Evolutionary conservation across 176 grass and related monocot genomes (phyloP), one percentile per base, ranked within the genome.

Genomic region (Zoysia pacifica): DNA sequence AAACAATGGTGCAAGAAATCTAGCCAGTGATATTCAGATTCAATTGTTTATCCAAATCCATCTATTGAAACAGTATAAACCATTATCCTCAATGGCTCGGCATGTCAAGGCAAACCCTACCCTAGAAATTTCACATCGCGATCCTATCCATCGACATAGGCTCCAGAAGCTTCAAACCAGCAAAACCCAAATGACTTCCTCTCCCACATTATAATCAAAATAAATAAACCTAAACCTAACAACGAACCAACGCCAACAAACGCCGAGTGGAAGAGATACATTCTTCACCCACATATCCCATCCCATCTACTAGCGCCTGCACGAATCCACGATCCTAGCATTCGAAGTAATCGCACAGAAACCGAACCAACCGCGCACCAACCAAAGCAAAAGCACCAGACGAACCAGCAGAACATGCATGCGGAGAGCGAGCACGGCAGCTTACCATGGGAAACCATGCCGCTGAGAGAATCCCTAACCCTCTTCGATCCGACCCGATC

Each of bases 301-400:
- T 43, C 48, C 35, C 11, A 43, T 48, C 66, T 9, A 43, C 18
- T 54, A 5, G 18, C 15, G 58, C 59, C 51, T 42, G 58, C 79
- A n/a, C n/a, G 58, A 70, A 56, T 87, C 79, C 79, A n/a, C n/a
- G 58, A 70, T 65, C 82, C 79, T 77, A 82, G 7, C 47, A 60
- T 60, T 60, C 56, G n/a, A 60, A 60, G n/a, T 60, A 72, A 20
- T 20, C 2, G 48, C 48, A 19, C 28, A 77, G 37, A 48, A 77
- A 13, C 42, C 65, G 47, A 67, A 48, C 40, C 7, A 37, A 20
- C n/a, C n/a, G 56, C n/a, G 0, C 18, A 20, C 8, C 38, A 54
- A 65, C 51, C 80, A 36, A 69, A 69, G 6, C 18, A 75, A 9
- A 53, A 71, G 47, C 5, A 82, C 45, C 56, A 72, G 18, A 72